Percentiles rank a stretch among this genome's conserved stretches.
Conservation (phyloP, 208 protist genomes). For the Leishmania martiniquensis region DNA sequence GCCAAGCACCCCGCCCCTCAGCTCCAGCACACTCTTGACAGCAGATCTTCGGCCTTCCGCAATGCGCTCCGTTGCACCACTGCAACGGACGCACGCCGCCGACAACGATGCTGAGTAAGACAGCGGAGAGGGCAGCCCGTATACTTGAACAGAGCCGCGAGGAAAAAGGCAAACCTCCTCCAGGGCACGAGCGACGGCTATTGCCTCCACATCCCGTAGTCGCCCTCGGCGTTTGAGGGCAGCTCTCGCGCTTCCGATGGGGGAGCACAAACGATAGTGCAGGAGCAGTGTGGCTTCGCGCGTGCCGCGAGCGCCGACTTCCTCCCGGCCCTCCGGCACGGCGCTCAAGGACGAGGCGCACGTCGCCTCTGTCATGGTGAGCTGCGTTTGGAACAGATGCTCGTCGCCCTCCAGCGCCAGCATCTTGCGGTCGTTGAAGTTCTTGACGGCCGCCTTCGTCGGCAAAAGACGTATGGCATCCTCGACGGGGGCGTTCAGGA, state of each 20-base stretch:
- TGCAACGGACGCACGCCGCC: conserved; percentile 18
- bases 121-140: conserved; percentile 15
- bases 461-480: conserved; percentile 77
- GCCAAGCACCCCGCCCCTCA: not conserved
- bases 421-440: conserved; percentile 76
- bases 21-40: not conserved
- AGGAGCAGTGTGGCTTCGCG: conserved; percentile 17
- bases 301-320: no score
- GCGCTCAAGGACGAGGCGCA: not conserved
- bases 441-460: conserved; percentile 55
- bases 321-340: not conserved
- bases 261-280: conserved; percentile 12
- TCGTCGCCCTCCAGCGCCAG: conserved; percentile 58
- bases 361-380: conserved; percentile 20
- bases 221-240: not conserved
- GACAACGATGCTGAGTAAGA: conserved; percentile 22
- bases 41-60: not conserved
- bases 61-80: not conserved
- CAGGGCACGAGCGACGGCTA: not conserved
- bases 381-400: conserved; percentile 49
- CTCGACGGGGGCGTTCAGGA: conserved; percentile 54
- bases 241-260: not conserved
- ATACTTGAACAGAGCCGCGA: conserved; percentile 6
- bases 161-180: conserved; percentile 21
- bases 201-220: conserved; percentile 5